Evolutionary conservation across 1,284 basidiomycete genomes (phyloP), one percentile per base, ranked within the genome.

Genomic region (Heterobasidion irregulare): DNA sequence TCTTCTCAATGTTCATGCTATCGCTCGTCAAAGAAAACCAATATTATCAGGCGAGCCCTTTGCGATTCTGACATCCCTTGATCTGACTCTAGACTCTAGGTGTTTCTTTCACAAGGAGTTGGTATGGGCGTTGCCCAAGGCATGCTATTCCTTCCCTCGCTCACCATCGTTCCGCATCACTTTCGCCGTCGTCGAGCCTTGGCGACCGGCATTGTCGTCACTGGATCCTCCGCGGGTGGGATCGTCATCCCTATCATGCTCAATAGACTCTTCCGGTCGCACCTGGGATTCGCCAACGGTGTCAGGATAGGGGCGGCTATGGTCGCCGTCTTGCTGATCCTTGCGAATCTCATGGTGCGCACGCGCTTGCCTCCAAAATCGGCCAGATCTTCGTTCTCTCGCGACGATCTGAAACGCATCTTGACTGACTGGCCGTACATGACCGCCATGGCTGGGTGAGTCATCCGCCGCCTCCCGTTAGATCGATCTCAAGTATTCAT

Each of bases 101-200:
- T 78, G 44, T 80, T 80, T 62, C 69, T 81, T 16, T 68, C 75
- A 2, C 78, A 80, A 62, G 78, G 69, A 15, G 64, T 81, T 26
- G 78, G 77, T n/a, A 74, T 77, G 65, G 79, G 79, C 6, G 62
- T 80, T 19, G 78, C 74, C 8, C 74, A 75, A 59, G 72, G 75
- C 6, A 62, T 80, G 33, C 68, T 79, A n/a, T 79, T 78, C 63
- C 67, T 79, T 45, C 79, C 79, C 0, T 78, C 78, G 4, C 65
- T 80, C 54, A 73, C 69, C 52, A 70, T 80, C 59, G 70, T 79
- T 35, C 69, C 71, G 0, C 76, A 79, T 55, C 75, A 80, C 63
- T 80, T 79, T 59, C 70, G 68, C 53, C 60, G 59, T 50, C 71
- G 72, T 19, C 69, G 79, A 48, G 73, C 77, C 3, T 67, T 80